Conservation (phyloP, 73 alveolate genomes). For the Blepharisma japonicum region DNA sequence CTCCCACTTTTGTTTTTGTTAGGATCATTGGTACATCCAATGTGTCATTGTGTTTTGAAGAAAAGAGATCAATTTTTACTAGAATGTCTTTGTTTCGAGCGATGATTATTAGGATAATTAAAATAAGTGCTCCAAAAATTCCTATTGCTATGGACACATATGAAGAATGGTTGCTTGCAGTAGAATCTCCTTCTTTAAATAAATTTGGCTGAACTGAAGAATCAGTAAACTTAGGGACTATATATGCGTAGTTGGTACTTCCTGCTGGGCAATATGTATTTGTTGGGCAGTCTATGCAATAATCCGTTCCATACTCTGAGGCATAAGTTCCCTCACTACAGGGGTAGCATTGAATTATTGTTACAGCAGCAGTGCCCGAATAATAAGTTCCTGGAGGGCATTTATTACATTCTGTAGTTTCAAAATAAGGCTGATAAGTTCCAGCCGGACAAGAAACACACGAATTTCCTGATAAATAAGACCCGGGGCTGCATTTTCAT, state of each 20-base stretch:
- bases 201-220: no score
- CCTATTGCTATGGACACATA: no score
- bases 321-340: neutral
- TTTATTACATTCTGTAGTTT: neutral
- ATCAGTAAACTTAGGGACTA: no score
- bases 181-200: no score
- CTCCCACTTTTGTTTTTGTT: conserved; percentile 20
- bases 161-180: no score
- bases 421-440: neutral
- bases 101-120: no score
- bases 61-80: conserved; percentile 6
- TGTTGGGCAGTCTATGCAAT: neutral
- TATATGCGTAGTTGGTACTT: neutral
- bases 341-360: neutral
- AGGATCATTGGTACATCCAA: neutral
- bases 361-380: neutral
- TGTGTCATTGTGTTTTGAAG: neutral
- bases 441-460: conserved; percentile 1
- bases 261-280: neutral
- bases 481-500: neutral
- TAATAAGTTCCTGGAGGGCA: neutral
- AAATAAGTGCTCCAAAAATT: no score
- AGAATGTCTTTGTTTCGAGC: no score
- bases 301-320: neutral
- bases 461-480: neutral